These are phyloP conservation scores for Chlorophyllum brunneum DNA, from an alignment of 768 basidiomycete species.

Conservation along the genomic window DNA sequence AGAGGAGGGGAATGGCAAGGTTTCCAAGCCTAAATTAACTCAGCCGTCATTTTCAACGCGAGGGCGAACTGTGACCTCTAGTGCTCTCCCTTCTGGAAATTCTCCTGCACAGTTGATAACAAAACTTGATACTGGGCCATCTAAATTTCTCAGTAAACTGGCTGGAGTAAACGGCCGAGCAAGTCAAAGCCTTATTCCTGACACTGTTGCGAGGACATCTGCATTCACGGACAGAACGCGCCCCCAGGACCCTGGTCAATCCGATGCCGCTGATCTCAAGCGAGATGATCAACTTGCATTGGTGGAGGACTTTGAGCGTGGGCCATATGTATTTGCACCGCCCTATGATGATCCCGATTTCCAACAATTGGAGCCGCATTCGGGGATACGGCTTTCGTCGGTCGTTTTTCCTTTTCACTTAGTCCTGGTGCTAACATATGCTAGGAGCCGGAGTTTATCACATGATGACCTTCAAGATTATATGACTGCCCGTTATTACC, in stretches of 20 bases:
- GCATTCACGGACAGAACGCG: slow-evolving; percentile 31
- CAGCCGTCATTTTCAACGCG: slow-evolving; percentile 3
- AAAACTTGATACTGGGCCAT: slow-evolving; percentile 39
- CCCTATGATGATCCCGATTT: slow-evolving; percentile 75
- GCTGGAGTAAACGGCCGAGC: slow-evolving; percentile 29
- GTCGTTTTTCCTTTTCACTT: slow-evolving; percentile 25
- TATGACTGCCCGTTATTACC: slow-evolving; percentile 77
- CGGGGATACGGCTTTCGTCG: slow-evolving; percentile 79
- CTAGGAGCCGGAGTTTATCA: slow-evolving; percentile 66
- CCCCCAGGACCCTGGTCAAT: slow-evolving; percentile 13
- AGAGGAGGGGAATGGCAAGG: slow-evolving; percentile 16
- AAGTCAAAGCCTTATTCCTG: slow-evolving; percentile 13
- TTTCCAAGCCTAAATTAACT: slow-evolving; percentile 4
- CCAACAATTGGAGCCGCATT: slow-evolving; percentile 83
- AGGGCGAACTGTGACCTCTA: neutral
- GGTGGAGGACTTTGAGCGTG: slow-evolving; percentile 72
- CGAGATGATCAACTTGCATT: slow-evolving; percentile 66
- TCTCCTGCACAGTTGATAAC: slow-evolving; percentile 11
- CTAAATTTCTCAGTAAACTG: slow-evolving; percentile 50
- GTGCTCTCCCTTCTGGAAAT: slow-evolving; percentile 4
- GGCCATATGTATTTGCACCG: slow-evolving; percentile 72
- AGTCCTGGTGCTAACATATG: slow-evolving; percentile 8
- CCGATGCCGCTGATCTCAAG: slow-evolving; percentile 16
- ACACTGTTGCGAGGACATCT: slow-evolving; percentile 19
- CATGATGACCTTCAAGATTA: slow-evolving; percentile 81